Percentiles rank a stretch among this genome's conserved stretches.
These are phyloP conservation scores for Colletotrichum nymphaeae DNA, from an alignment of 2,329 filamentous ascomycete species.

Conservation along the genomic window DNA sequence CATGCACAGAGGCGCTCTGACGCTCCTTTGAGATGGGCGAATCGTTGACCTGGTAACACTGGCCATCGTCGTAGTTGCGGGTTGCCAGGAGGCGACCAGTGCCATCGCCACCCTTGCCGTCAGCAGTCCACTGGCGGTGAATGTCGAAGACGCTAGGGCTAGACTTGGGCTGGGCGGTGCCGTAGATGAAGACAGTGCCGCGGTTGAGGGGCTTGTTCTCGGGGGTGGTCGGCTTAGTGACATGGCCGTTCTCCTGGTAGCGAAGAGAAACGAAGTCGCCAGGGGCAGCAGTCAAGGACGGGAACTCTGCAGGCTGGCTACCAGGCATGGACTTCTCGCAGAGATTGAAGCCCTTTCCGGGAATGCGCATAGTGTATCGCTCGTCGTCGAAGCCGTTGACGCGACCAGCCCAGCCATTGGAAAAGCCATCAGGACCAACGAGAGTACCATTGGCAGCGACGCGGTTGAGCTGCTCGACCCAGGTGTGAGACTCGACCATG, in stretches of 20 bases:
- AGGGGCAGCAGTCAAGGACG: slow-evolving; percentile 69
- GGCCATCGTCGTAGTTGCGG: slow-evolving; percentile 88
- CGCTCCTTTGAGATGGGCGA: slow-evolving; percentile 69
- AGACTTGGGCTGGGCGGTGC: slow-evolving; percentile 69
- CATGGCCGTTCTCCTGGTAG: slow-evolving; percentile 83
- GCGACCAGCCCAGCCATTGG: slow-evolving; percentile 76
- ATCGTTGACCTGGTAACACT: slow-evolving; percentile 85
- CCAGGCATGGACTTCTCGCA: slow-evolving; percentile 17
- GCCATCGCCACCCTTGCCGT: slow-evolving; percentile 84
- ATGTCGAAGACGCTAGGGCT: slow-evolving; percentile 70
- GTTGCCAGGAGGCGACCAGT: slow-evolving; percentile 81
- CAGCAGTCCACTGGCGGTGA: slow-evolving; percentile 80
- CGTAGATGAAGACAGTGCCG: slow-evolving; percentile 81
- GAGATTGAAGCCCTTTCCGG: slow-evolving; percentile 54
- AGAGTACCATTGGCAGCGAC: slow-evolving; percentile 81
- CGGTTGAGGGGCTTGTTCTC: slow-evolving; percentile 72
- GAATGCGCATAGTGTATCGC: slow-evolving; percentile 72
- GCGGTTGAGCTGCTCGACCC: slow-evolving; percentile 81
- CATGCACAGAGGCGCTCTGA: slow-evolving; percentile 63
- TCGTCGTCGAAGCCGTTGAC: slow-evolving; percentile 67
- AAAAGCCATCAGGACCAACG: slow-evolving; percentile 76
- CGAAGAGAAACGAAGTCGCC: slow-evolving; percentile 75
- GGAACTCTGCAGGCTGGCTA: slow-evolving; percentile 53
- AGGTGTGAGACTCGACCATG: slow-evolving; percentile 72
- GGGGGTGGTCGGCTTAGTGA: slow-evolving; percentile 68